Evolutionary conservation across 495 filamentous ascomycete species (phyloP).

Genomic region (Usnea hakonensis): DNA sequence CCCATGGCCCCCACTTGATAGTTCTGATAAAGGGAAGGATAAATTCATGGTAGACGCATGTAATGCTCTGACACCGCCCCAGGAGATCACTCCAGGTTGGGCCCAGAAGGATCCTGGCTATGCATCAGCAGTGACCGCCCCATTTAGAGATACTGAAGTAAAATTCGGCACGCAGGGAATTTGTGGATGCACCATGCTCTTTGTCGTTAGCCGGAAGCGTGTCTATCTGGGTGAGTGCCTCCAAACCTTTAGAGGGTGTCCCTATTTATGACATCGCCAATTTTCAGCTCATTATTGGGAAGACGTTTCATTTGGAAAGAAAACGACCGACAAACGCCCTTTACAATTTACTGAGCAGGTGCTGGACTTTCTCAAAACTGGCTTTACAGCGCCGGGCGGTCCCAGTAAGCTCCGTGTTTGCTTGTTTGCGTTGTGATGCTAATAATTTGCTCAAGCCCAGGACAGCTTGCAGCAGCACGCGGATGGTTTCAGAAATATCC

Average conservation of each 20-base stretch:
- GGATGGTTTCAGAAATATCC: neutral
- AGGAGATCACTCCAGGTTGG: neutral
- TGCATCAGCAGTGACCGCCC: neutral
- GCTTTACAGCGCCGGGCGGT: neutral
- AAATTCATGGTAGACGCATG: neutral
- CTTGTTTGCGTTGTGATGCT: neutral
- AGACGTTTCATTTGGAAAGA: neutral
- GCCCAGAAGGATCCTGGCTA: neutral
- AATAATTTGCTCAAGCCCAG: neutral
- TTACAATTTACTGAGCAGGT: neutral
- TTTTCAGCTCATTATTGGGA: neutral
- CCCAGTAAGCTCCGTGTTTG: neutral
- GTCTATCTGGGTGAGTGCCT: neutral
- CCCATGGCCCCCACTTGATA: neutral
- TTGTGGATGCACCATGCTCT: slow-evolving; percentile 1
- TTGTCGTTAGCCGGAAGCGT: neutral
- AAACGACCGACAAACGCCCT: neutral
- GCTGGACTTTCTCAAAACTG: neutral
- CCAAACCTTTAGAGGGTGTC: neutral
- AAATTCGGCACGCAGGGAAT: neutral
- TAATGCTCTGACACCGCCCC: neutral
- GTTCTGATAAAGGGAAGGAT: neutral
- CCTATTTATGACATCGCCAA: neutral
- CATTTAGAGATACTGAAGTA: neutral
- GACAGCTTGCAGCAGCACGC: neutral